These are phyloP conservation scores for Leccinum pachyderme DNA, from an alignment of 1,284 basidiomycete species.

Conservation along the genomic window DNA sequence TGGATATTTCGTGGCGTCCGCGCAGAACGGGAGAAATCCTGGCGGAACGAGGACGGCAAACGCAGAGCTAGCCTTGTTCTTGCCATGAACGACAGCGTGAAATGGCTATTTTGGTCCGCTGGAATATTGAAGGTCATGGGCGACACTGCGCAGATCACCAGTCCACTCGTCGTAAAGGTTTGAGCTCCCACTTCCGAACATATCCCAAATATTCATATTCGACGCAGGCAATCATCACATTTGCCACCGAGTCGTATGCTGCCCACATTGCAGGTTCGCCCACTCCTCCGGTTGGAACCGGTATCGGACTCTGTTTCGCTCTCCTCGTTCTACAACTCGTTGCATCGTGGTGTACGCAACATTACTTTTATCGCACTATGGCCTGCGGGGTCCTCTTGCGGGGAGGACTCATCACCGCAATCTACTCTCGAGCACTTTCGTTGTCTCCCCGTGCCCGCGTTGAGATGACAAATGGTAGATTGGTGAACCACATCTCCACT, in stretches of 20 bases:
- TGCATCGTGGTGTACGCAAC: conserved; percentile 67
- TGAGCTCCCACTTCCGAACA: conserved; percentile 2
- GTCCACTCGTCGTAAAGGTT: conserved; percentile 76
- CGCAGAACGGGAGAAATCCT: conserved; percentile 55
- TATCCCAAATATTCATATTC: conserved; percentile 1
- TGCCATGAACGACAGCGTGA: conserved; percentile 82
- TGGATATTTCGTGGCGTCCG: conserved; percentile 61
- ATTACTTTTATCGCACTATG: not conserved
- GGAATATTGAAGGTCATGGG: conserved; percentile 75
- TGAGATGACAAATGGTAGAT: not conserved
- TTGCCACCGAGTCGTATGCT: conserved; percentile 64
- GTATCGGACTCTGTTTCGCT: conserved; percentile 73
- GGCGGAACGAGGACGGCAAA: conserved; percentile 65
- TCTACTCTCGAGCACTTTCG: not conserved
- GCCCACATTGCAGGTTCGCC: conserved; percentile 47
- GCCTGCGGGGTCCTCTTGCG: not conserved
- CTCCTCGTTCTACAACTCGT: conserved; percentile 72
- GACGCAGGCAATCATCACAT: conserved; percentile 69
- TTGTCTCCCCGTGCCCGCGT: not conserved
- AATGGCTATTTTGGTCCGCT: conserved; percentile 80
- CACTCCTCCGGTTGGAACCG: conserved; percentile 62
- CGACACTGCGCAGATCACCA: conserved; percentile 72
- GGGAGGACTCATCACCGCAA: not conserved
- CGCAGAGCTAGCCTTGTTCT: conserved; percentile 66
- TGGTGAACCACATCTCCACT: not conserved